Evolutionary conservation across 1,284 basidiomycete genomes (phyloP).

Genomic region (Porodaedalea pini): DNA sequence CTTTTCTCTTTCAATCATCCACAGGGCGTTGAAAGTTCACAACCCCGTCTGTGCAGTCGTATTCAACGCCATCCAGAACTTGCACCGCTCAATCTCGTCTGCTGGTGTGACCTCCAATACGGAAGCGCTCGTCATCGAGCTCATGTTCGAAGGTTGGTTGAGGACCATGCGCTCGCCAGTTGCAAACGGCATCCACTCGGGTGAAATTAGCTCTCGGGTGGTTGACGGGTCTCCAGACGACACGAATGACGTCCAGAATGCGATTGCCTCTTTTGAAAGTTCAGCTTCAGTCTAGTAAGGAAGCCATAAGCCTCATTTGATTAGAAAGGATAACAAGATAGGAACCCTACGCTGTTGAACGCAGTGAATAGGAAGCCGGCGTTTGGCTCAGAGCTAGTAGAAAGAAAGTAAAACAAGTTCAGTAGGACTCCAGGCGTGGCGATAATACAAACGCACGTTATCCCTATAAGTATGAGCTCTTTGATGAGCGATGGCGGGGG

Average conservation of each 20-base stretch:
- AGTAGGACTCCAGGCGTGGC: background rate
- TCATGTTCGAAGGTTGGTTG: slow-evolving; percentile 21
- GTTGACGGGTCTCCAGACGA: slow-evolving; percentile 35
- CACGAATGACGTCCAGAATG: slow-evolving; percentile 44
- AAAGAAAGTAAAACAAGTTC: background rate
- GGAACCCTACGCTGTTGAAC: slow-evolving; percentile 35
- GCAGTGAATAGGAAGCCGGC: slow-evolving; percentile 38
- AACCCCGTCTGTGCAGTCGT: slow-evolving; percentile 32
- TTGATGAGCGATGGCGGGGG: background rate
- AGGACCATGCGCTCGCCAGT: slow-evolving; percentile 26
- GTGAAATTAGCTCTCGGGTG: slow-evolving; percentile 30
- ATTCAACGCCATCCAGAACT: slow-evolving; percentile 40
- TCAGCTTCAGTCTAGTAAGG: slow-evolving; percentile 36
- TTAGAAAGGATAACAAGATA: background rate
- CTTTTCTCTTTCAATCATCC: no score
- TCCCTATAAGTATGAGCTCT: slow-evolving; percentile 27
- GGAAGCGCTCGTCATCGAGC: slow-evolving; percentile 19
- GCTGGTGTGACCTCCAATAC: slow-evolving; percentile 33
- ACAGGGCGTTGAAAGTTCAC: no score
- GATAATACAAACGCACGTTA: slow-evolving; percentile 30
- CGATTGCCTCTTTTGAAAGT: slow-evolving; percentile 40
- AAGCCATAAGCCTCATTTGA: background rate
- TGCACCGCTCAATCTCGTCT: slow-evolving; percentile 34
- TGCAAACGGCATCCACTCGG: slow-evolving; percentile 30
- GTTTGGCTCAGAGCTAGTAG: slow-evolving; percentile 13